phyloP scores from a whole-genome alignment of 192 early-diverging fungal genomes.

The Dissophora globulifera region DNA sequence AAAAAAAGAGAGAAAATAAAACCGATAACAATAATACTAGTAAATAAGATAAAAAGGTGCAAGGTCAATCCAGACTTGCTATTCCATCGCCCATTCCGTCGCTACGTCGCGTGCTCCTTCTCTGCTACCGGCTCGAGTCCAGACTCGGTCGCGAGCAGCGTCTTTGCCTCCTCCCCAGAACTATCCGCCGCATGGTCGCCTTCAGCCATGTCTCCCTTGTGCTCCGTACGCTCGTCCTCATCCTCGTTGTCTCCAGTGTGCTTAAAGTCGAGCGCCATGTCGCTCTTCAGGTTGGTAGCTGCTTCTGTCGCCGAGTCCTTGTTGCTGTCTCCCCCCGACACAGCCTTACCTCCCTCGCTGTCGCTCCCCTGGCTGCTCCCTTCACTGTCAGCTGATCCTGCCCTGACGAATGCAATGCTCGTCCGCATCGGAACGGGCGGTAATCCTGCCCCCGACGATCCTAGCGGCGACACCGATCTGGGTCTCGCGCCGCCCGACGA shows the following conservation, averaged over 20 bases:
- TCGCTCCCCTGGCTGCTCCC: background rate
- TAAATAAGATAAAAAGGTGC: background rate
- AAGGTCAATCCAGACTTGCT: no score
- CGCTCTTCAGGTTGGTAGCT: constrained; percentile 40
- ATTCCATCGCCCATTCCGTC: no score
- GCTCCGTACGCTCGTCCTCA: constrained; percentile 5
- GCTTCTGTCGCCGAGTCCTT: constrained; percentile 10
- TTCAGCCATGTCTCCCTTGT: background rate
- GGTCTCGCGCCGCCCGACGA: constrained; percentile 13
- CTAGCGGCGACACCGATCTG: constrained; percentile 31
- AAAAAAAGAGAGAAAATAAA: no score
- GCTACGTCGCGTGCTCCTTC: no score
- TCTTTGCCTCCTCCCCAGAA: no score
- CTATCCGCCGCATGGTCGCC: no score
- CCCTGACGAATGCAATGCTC: constrained; percentile 38
- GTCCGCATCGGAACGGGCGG: constrained; percentile 27
- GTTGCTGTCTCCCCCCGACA: background rate
- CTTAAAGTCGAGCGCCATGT: constrained; percentile 39
- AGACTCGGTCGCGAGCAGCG: no score
- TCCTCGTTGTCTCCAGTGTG: constrained; percentile 20
- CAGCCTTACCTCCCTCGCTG: background rate
- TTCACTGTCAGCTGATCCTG: constrained; percentile 11
- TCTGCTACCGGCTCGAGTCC: no score
- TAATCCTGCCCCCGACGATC: background rate
- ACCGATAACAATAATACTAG: no score